Evolutionary conservation across 164 flowering plant genomes (phyloP).

Genomic region (Kingdonia uniflora): DNA sequence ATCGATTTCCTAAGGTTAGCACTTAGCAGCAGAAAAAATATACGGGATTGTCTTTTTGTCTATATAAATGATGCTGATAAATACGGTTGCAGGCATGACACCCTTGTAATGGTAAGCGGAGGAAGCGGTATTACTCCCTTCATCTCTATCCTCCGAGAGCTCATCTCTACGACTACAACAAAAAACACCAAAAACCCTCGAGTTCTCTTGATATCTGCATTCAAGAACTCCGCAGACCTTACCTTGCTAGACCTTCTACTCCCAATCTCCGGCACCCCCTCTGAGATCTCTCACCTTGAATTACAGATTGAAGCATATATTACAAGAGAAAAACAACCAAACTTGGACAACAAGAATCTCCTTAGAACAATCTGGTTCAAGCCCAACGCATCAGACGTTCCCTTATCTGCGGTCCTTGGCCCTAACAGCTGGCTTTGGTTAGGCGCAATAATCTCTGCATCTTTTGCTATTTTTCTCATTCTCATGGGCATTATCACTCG

Average conservation of each 20-base stretch:
- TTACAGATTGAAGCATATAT: slow-evolving; percentile 64
- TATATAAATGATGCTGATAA: too few relatives aligned
- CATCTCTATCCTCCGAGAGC: slow-evolving; percentile 60
- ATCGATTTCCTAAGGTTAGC: slow-evolving; percentile 54
- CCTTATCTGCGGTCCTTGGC: slow-evolving; percentile 47
- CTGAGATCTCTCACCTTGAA: slow-evolving; percentile 28
- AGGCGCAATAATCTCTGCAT: slow-evolving; percentile 47
- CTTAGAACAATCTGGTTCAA: slow-evolving; percentile 46
- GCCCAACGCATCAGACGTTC: slow-evolving; percentile 34
- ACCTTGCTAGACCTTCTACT: slow-evolving; percentile 68
- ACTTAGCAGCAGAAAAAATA: too few relatives aligned
- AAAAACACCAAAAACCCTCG: slow-evolving; percentile 28
- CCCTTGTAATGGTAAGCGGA: slow-evolving; percentile 73
- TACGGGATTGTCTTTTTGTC: too few relatives aligned
- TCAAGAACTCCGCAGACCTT: slow-evolving; percentile 49
- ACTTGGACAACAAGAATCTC: slow-evolving; percentile 9
- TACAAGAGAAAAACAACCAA: slow-evolving; percentile 42
- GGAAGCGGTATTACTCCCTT: slow-evolving; percentile 86
- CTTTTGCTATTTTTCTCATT: slow-evolving; percentile 48
- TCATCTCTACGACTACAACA: slow-evolving; percentile 23
- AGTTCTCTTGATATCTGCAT: slow-evolving; percentile 38
- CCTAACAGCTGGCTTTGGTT: slow-evolving; percentile 73
- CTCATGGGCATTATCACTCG: slow-evolving; percentile 38
- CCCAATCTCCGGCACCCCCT: slow-evolving; percentile 31
- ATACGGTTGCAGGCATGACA: slow-evolving; percentile 51